phyloP scores from a whole-genome alignment of 352 stramenopile species.

The Globisporangium rhizosaccharum region DNA sequence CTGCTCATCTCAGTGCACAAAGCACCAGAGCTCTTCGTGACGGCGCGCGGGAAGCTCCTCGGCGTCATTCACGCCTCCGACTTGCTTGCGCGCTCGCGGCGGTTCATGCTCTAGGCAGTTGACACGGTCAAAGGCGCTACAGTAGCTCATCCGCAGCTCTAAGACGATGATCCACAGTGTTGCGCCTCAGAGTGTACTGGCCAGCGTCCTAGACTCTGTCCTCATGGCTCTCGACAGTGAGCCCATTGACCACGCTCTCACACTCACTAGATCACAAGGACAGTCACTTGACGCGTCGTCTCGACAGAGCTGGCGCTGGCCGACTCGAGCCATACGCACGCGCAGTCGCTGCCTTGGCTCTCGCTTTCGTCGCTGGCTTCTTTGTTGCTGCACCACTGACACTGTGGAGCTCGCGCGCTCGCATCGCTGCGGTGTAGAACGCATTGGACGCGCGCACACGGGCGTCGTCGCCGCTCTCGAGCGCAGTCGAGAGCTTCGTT shows the following conservation, averaged over 20 bases:
- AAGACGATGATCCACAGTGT: not conserved
- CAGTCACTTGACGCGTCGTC: slow-evolving; percentile 3
- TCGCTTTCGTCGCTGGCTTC: not conserved
- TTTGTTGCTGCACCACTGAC: not conserved
- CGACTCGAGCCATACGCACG: slow-evolving; percentile 1
- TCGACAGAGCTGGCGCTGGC: slow-evolving; percentile 1
- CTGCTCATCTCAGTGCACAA: slow-evolving; percentile 82
- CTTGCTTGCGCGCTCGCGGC: slow-evolving; percentile 53
- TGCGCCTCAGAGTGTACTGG: not conserved
- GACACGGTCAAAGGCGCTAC: not conserved
- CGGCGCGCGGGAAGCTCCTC: slow-evolving; percentile 58
- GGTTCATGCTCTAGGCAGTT: slow-evolving; percentile 37
- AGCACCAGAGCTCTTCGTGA: slow-evolving; percentile 67
- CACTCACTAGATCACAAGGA: not conserved
- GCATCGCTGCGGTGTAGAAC: slow-evolving; percentile 69
- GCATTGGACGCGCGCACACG: slow-evolving; percentile 27
- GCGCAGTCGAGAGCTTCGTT: slow-evolving; percentile 29
- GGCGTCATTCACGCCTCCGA: slow-evolving; percentile 68
- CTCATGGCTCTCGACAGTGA: too few relatives aligned
- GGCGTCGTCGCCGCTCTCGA: slow-evolving; percentile 32
- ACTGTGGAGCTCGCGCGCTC: slow-evolving; percentile 30
- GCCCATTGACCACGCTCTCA: not conserved
- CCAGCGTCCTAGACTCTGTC: not conserved
- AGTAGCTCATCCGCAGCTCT: not conserved
- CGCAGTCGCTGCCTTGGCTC: not conserved